Base-by-base conservation (phyloP, 2,329 filamentous ascomycete genomes). In the Raffaelea ambrosiae region DNA sequence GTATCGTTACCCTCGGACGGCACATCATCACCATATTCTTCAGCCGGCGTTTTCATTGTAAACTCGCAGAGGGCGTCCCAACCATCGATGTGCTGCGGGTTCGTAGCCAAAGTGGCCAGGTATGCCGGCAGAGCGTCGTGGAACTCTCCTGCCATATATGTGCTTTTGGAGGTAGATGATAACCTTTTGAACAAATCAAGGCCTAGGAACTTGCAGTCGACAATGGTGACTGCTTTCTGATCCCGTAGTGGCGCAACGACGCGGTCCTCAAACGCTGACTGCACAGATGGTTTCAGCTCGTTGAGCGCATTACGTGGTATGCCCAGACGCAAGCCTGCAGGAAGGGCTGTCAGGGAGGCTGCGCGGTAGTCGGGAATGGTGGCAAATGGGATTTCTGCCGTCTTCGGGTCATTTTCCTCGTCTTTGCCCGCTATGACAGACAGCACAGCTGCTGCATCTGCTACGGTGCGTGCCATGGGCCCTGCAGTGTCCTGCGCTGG, bases 401-500 rank as follows among this genome's bases (percentile, higher is more conserved):
- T 87, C 58, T 83, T 81, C 55, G 84, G 81, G 59, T 88, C 83
- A 3, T 69, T 63, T 29, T 29, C n/a, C 0, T 57, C n/a, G 54
- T 84, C 81, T 2, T 66, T 57, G 0, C 83, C 83, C 3, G 77
- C 76, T 35, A 88, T 86, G 4, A 74, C 76, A 48, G 80, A 70
- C 1, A 88, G 70, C 3, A 77, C 66, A 52, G 79, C 74, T 0
- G 77, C 77, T 0, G 83, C 82, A 56, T 88, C 84, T 14, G 72
- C 72, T 3, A 88, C 77, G 0, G 76, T 84, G 20, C 77, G 72
- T 0, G 77, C 77, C 63, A 88, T 79, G 0, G 76, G 71, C 0
- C 84, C 84, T 0, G 86, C 69, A 0, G 76, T 82, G 55, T 88
- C 84, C 56, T 84, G 79, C 54, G 79, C 74, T 29, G 73, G 62